Evolutionary conservation across 768 basidiomycete genomes (phyloP).

Genomic region (Amanita muscaria): DNA sequence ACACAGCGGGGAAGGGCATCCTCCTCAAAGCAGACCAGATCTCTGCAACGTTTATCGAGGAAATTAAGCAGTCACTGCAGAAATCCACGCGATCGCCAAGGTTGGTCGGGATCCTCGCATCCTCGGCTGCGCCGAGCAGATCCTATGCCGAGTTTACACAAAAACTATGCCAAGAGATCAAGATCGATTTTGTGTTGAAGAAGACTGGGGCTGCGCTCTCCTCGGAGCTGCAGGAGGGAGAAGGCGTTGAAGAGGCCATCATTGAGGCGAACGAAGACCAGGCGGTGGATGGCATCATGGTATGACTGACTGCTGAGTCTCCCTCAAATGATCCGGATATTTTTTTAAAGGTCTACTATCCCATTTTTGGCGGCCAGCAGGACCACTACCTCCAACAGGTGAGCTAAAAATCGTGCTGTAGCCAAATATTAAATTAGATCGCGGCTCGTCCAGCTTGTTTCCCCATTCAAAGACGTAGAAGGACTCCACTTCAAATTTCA

Average conservation of each 20-base stretch:
- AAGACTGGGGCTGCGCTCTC: conserved; percentile 55
- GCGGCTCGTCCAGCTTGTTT: conserved; percentile 57
- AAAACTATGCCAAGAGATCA: conserved; percentile 84
- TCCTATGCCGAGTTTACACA: conserved; percentile 86
- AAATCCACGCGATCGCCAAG: conserved; percentile 43
- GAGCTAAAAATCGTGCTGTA: conserved; percentile 12
- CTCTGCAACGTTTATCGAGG: conserved; percentile 59
- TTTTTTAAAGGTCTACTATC: conserved; percentile 78
- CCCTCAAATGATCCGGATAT: neutral
- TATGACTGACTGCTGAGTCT: conserved; percentile 25
- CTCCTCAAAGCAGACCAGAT: conserved; percentile 75
- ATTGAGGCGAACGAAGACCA: conserved; percentile 90
- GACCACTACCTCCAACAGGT: conserved; percentile 97
- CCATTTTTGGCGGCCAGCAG: conserved; percentile 87
- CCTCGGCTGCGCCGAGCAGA: conserved; percentile 69
- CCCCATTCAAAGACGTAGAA: conserved; percentile 95
- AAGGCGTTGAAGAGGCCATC: conserved; percentile 93
- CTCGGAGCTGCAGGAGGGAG: conserved; percentile 57
- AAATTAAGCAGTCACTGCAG: conserved; percentile 45
- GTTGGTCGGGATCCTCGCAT: conserved; percentile 88
- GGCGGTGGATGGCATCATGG: conserved; percentile 91
- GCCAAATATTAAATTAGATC: neutral
- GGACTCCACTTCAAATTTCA: conserved; percentile 95
- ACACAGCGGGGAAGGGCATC: conserved; percentile 50
- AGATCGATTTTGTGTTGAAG: conserved; percentile 79